phyloP scores from a whole-genome alignment of 2,329 filamentous ascomycete species.

The Hymenoscyphus salicellus region DNA sequence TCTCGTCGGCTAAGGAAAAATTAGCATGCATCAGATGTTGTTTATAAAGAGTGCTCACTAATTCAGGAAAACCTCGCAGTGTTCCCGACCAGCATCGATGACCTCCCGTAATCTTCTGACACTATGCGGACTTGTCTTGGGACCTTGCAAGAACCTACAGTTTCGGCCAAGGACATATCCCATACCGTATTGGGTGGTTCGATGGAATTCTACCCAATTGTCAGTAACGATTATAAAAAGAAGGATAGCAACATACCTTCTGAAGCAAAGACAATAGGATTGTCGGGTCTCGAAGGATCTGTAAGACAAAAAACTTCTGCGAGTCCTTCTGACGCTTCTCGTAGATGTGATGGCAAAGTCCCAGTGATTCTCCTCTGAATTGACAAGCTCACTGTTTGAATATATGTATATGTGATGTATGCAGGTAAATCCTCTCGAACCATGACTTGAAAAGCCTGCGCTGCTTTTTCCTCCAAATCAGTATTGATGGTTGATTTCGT shows the following conservation, averaged over 20 bases:
- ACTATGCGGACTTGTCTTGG: slow-evolving; percentile 63
- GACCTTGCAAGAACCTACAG: slow-evolving; percentile 75
- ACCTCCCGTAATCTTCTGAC: slow-evolving; percentile 61
- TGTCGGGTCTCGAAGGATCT: slow-evolving; percentile 69
- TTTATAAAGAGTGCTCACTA: slow-evolving; percentile 48
- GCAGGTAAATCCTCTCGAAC: slow-evolving; percentile 68
- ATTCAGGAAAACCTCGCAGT: slow-evolving; percentile 72
- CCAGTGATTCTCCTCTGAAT: slow-evolving; percentile 67
- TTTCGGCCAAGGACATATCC: slow-evolving; percentile 72
- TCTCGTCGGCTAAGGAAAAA: slow-evolving; percentile 51
- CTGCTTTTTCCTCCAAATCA: slow-evolving; percentile 59
- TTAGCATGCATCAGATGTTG: slow-evolving; percentile 10
- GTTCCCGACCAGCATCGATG: slow-evolving; percentile 61
- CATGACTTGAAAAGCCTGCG: slow-evolving; percentile 62
- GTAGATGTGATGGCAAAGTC: slow-evolving; percentile 60
- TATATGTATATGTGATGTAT: slow-evolving; percentile 67
- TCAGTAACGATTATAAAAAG: not conserved
- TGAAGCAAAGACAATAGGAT: slow-evolving; percentile 74
- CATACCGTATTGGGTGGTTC: slow-evolving; percentile 72
- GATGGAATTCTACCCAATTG: slow-evolving; percentile 60
- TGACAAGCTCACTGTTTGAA: slow-evolving; percentile 66
- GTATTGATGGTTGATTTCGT: slow-evolving; percentile 55
- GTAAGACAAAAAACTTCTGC: slow-evolving; percentile 76
- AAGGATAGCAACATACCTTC: slow-evolving; percentile 50
- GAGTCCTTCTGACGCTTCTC: slow-evolving; percentile 69